These are phyloP conservation scores for Albugo candida DNA, from an alignment of 352 stramenopile species.

Conservation along the genomic window DNA sequence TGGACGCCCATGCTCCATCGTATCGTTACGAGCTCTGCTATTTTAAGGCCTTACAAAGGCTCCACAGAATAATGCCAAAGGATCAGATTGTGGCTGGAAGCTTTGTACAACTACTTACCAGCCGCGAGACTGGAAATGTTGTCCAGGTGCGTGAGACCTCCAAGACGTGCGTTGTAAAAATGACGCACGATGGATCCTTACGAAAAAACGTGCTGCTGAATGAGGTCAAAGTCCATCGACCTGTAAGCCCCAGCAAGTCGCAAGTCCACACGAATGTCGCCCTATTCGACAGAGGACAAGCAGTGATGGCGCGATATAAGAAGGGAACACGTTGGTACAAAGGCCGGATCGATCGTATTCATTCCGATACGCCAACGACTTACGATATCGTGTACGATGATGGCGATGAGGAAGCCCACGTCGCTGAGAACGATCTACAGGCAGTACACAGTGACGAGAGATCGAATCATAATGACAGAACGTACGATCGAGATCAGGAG, in stretches of 20 bases:
- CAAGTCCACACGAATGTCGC: too few species aligned
- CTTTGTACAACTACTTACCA: conserved; percentile 29
- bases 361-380: conserved; percentile 18
- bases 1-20: too few species aligned
- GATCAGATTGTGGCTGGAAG: conserved; percentile 12
- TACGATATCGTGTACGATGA: conserved; percentile 32
- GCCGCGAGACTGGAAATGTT: conserved; percentile 29
- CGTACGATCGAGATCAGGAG: conserved; percentile 6
- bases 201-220: conserved; percentile 46
- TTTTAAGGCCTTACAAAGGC: too few species aligned
- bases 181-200: conserved; percentile 27
- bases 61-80: too few species aligned
- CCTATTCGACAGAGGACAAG: conserved; percentile 17
- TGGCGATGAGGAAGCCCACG: conserved; percentile 22
- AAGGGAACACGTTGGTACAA: conserved; percentile 21
- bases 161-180: conserved; percentile 48
- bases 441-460: too few species aligned
- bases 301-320: conserved; percentile 23
- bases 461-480: conserved; percentile 1
- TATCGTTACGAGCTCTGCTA: too few species aligned
- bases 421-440: conserved; percentile 2
- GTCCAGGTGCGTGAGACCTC: conserved; percentile 38
- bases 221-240: conserved; percentile 26
- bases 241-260: conserved; percentile 16
- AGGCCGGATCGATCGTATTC: conserved; percentile 28